A percentile compares a stretch with the other conserved stretches of the same genome.
Evolutionary conservation across 192 early-diverging fungal species (phyloP).

Genomic region (Martensiomyces pterosporus): DNA sequence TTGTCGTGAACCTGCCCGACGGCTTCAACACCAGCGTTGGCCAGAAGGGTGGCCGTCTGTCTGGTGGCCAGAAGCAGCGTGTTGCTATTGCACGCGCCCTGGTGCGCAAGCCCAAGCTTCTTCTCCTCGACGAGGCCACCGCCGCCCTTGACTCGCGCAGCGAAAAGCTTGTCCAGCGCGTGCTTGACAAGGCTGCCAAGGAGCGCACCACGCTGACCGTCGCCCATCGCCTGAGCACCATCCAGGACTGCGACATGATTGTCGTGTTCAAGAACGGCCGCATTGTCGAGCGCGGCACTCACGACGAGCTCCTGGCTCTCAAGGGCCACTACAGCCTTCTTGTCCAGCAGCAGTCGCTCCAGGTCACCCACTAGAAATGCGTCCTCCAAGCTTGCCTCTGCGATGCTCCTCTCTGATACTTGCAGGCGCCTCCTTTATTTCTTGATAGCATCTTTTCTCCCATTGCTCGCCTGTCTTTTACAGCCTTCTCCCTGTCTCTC

Average conservation of each 20-base stretch:
- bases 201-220: slow-evolving; percentile 70
- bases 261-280: slow-evolving; percentile 56
- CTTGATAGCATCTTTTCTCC: background rate
- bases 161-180: slow-evolving; percentile 74
- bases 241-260: slow-evolving; percentile 65
- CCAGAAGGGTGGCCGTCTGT: slow-evolving; percentile 57
- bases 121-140: slow-evolving; percentile 79
- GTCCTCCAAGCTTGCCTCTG: too few species aligned
- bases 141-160: slow-evolving; percentile 71
- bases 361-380: slow-evolving; percentile 33
- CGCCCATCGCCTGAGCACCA: slow-evolving; percentile 46
- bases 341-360: slow-evolving; percentile 60
- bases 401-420: background rate
- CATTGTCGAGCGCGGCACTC: slow-evolving; percentile 64
- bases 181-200: slow-evolving; percentile 61
- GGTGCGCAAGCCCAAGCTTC: slow-evolving; percentile 60
- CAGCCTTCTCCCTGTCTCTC: too few species aligned
- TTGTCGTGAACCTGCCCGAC: slow-evolving; percentile 49
- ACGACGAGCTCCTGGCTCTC: slow-evolving; percentile 55
- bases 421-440: background rate
- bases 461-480: background rate
- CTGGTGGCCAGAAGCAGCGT: slow-evolving; percentile 61
- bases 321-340: slow-evolving; percentile 59
- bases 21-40: slow-evolving; percentile 61
- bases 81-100: slow-evolving; percentile 64